phyloP scores from a whole-genome alignment of 306 rosid genomes.

The Benincasa hispida region DNA sequence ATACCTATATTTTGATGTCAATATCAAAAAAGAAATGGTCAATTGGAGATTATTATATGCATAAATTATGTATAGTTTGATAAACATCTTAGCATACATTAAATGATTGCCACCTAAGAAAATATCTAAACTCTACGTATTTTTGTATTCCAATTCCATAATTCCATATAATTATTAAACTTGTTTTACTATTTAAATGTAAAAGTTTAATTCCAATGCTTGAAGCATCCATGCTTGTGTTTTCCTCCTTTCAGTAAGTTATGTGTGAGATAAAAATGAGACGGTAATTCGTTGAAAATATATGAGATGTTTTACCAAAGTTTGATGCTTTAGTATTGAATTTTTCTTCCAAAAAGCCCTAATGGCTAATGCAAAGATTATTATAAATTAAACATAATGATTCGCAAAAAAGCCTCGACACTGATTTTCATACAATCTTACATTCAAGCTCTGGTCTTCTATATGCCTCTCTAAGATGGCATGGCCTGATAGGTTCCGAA shows the following conservation, averaged over 20 bases:
- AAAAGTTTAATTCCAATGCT: neutral
- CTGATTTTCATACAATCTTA: constrained; percentile 63
- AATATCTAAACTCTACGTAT: no score
- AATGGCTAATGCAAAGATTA: no score
- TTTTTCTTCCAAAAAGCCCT: neutral
- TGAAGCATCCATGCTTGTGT: neutral
- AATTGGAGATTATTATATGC: no score
- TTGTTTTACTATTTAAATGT: no score
- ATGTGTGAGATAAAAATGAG: neutral
- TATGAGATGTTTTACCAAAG: neutral
- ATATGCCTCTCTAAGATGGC: constrained; percentile 87
- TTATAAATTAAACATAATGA: neutral
- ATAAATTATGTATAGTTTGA: no score
- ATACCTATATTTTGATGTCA: no score
- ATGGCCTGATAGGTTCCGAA: constrained; percentile 84
- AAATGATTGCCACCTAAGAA: no score
- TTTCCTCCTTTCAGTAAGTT: neutral
- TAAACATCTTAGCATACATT: no score
- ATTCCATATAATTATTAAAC: no score
- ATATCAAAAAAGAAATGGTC: no score
- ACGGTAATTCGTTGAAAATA: neutral
- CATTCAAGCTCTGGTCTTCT: constrained; percentile 85
- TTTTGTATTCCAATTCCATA: no score
- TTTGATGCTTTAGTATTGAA: neutral
- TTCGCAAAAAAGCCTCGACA: constrained; percentile 51